Evolutionary conservation across 371 early-diverging fungal species (phyloP), one percentile per base, ranked within the genome.

Genomic region (Mortierella sp.): DNA sequence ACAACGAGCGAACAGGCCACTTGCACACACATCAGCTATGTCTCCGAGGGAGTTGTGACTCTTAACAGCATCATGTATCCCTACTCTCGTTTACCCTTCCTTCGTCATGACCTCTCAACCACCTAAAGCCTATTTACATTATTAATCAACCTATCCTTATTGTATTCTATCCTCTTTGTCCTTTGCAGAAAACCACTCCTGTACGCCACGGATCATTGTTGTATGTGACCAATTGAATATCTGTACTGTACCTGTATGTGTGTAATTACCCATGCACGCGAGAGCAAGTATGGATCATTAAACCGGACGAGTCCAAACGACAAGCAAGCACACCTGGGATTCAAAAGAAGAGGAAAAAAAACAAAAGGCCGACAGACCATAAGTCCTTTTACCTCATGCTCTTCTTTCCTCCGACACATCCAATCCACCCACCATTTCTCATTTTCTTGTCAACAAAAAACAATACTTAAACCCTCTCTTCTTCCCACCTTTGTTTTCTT

Each of bases 391-490:
- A 19, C 31, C 63, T 31, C 63, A 16, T 28, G 14, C 28, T 60
- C 28, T 14, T 13, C 60, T 60, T 14, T 9, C 2, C 58, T 58
- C 26, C 50, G 50, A 50, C 50, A 38, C 50, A 26, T 58, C 42
- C 42, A 38, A 26, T 58, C 42, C 42, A 38, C 42, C 42, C 42
- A 38, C 5, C 42, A 38, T 21, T 21, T 54, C 21, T 58, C 21
- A 16, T 31, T 50, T 44, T n/a, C 4, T 44, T 44, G 21, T 44
- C 38, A 48, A 34, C 50, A 76, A 16, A 9, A 42, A 57, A 45
- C 55, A 70, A 45, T 50, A 74, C n/a, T n/a, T 24, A 52, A 50
- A 68, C 34, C 44, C 68, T 71, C 42, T 48, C 38, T 57, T 21
- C 55, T 55, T 73, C n/a, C 55, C 57, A 21, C 10, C 34, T 34